Evolutionary conservation across 371 early-diverging fungal species (phyloP).

Genomic region (Neoconidiobolus thromboides): DNA sequence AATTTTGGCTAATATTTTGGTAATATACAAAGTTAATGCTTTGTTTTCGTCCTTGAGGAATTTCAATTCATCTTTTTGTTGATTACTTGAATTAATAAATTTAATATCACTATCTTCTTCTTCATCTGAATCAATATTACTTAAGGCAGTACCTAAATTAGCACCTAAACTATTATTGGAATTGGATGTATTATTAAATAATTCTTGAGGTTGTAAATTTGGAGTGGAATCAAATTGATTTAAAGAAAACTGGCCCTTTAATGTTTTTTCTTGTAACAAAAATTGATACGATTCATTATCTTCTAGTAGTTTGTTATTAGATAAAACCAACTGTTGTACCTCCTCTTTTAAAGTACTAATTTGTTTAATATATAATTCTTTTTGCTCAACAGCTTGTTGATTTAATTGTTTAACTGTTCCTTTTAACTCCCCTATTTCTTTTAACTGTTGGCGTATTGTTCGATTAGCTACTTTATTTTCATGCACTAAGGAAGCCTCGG

Average conservation of each 20-base stretch:
- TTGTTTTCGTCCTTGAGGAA: slow-evolving; percentile 32
- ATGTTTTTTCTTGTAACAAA: slow-evolving; percentile 56
- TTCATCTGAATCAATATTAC: neutral
- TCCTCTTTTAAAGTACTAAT: slow-evolving; percentile 26
- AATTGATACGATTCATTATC: slow-evolving; percentile 73
- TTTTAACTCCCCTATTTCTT: slow-evolving; percentile 2
- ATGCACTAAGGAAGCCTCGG: neutral
- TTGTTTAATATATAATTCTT: neutral
- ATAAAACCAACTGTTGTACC: slow-evolving; percentile 32
- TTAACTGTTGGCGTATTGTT: slow-evolving; percentile 4
- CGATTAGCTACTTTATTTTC: slow-evolving; percentile 4
- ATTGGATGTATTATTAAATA: no score
- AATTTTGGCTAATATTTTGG: slow-evolving; percentile 28
- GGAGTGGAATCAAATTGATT: slow-evolving; percentile 1
- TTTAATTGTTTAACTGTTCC: neutral
- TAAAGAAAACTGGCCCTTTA: slow-evolving; percentile 40
- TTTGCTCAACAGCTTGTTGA: neutral
- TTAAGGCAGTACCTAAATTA: slow-evolving; percentile 2
- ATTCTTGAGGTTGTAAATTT: no score
- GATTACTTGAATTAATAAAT: neutral
- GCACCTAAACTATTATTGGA: neutral
- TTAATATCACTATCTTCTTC: neutral
- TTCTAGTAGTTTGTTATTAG: slow-evolving; percentile 53
- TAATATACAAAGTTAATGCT: slow-evolving; percentile 36
- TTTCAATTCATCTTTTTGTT: slow-evolving; percentile 19